Evolutionary conservation across 2,329 filamentous ascomycete species (phyloP).

Genomic region (Septoria linicola): DNA sequence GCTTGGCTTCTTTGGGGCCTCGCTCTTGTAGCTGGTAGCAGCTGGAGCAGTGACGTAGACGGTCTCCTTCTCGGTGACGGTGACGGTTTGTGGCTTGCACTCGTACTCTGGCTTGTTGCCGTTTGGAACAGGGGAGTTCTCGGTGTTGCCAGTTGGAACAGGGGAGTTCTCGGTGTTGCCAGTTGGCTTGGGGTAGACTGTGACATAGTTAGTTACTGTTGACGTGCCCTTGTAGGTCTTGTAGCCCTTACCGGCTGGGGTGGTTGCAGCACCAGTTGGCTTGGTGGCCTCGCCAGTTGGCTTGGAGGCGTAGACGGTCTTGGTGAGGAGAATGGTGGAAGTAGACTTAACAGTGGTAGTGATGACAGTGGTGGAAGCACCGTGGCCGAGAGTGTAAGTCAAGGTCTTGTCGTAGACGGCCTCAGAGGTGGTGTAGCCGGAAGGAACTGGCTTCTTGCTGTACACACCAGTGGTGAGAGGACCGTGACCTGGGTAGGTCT

Average conservation of each 20-base stretch:
- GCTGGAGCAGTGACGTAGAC: constrained; percentile 32
- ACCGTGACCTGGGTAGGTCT: constrained; percentile 22
- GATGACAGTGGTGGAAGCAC: constrained; percentile 36
- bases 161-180: constrained; percentile 19
- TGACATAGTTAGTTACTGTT: constrained; percentile 38
- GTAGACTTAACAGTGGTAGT: constrained; percentile 40
- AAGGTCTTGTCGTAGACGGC: constrained; percentile 34
- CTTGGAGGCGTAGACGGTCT: constrained; percentile 32
- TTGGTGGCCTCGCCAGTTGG: constrained; percentile 14
- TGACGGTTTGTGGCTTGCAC: constrained; percentile 35
- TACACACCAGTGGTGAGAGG: constrained; percentile 23
- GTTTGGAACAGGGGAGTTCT: constrained; percentile 14
- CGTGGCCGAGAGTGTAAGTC: constrained; percentile 39
- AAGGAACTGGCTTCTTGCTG: constrained; percentile 21
- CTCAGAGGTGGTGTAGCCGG: constrained; percentile 28
- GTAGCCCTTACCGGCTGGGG: constrained; percentile 10
- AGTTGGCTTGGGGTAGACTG: constrained; percentile 33
- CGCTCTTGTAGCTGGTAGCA: constrained; percentile 16
- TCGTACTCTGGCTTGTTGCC: constrained; percentile 21
- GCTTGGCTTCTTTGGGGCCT: constrained; percentile 23
- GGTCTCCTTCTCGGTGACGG: constrained; percentile 38
- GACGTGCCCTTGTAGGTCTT: constrained; percentile 34
- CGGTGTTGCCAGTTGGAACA: constrained; percentile 16
- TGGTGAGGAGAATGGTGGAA: constrained; percentile 35
- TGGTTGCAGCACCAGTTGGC: constrained; percentile 16